phyloP scores from a whole-genome alignment of 371 early-diverging fungal genomes.

The Rhizomucor miehei region DNA sequence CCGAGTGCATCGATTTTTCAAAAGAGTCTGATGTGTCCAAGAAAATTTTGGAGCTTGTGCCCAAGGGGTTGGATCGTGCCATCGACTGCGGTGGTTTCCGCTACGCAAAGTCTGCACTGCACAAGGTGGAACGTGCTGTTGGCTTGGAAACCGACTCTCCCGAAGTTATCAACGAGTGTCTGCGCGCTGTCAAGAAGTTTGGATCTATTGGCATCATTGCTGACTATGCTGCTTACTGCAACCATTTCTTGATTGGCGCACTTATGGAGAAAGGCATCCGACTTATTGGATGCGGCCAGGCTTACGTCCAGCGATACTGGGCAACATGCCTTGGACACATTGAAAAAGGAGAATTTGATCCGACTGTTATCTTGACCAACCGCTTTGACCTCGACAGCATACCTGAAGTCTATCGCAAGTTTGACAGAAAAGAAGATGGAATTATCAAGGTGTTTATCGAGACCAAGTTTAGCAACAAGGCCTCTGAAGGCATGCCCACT shows the following conservation, averaged over 20 bases:
- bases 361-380: conserved; percentile 56
- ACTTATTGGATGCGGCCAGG: conserved; percentile 54
- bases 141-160: conserved; percentile 59
- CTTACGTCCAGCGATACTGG: conserved; percentile 58
- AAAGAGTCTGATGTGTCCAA: conserved; percentile 35
- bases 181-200: conserved; percentile 45
- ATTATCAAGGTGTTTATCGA: conserved; percentile 49
- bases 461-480: conserved; percentile 32
- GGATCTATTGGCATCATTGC: conserved; percentile 52
- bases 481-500: conserved; percentile 14
- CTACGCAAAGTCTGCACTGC: conserved; percentile 46
- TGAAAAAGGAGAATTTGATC: conserved; percentile 42
- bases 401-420: conserved; percentile 45
- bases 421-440: conserved; percentile 52
- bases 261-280: conserved; percentile 63
- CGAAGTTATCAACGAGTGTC: conserved; percentile 54
- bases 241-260: conserved; percentile 58
- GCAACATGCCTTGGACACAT: conserved; percentile 39
- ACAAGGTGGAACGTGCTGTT: conserved; percentile 47
- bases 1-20: conserved; percentile 47
- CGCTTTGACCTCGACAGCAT: conserved; percentile 44
- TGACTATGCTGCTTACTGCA: conserved; percentile 48
- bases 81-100: conserved; percentile 61
- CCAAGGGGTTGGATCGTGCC: conserved; percentile 48
- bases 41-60: conserved; percentile 34